Base-by-base conservation (phyloP, 2,329 filamentous ascomycete genomes). In the Trichoderma sp. region DNA sequence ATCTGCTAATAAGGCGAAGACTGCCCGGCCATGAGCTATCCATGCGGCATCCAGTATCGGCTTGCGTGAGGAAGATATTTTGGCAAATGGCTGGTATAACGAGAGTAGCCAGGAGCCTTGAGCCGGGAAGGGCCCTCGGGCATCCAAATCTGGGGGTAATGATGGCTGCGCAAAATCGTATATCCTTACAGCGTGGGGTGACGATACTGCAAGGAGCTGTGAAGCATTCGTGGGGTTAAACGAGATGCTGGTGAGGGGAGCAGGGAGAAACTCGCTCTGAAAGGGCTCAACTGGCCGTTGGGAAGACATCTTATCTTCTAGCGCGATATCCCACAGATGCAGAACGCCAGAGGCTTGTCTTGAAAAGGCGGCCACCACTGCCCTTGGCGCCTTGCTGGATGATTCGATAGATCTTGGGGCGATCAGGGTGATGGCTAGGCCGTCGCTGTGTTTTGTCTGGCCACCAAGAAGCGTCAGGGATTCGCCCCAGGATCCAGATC, bases 31-130 rank as follows among this genome's bases (percentile, higher is more conserved):
- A 69, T 85, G 84, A 2, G 84, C 81, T 59, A 90, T 84, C 89
- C 89, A 90, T 5, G 84, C 83, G 1, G 88, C 86, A 59, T 87
- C 87, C 16, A 90, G 76, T n/a, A 90, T 83, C 0, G 84, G 84
- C 73, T 90, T 91, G 54, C 89, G 82, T 2, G 83, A 76, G 5
- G 82, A 75, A 18, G 82, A 82, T 21, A 84, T 80, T 55, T 83
- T 82, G 32, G 83, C 75, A 73, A 88, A 87, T 0, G 86, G 84
- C 14, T 86, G 82, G 72, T 89, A 89, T 6, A 90, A 80, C 1
- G 88, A 89, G 13, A 90, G 77, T 1, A 90, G 81, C 88, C 88
- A 90, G 1, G 87, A 89, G 39, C 88, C 88, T 72, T 89, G 87
- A 0, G 82, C 78, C 13, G 87, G 83, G 71, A 85, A 85, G 6